These are phyloP conservation scores for Boletellus dicymbophilus DNA, from an alignment of 1,284 basidiomycete species.

Conservation along the genomic window DNA sequence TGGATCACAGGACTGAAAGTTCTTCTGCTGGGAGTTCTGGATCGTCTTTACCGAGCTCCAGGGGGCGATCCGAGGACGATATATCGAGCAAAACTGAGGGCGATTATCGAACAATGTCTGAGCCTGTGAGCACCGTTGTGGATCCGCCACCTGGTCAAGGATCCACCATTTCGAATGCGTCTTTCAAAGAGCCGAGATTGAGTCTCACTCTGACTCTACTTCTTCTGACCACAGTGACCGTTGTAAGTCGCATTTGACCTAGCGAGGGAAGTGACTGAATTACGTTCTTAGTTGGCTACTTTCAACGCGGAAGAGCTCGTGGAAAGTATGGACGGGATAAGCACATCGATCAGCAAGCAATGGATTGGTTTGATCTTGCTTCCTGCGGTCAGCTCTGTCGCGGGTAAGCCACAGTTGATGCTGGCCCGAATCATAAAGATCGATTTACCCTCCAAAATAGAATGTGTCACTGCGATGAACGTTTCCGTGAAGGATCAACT, in stretches of 20 bases:
- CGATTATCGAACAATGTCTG: constrained; percentile 8
- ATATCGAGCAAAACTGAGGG: constrained; percentile 6
- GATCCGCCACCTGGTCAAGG: constrained; percentile 19
- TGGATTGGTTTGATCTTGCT: constrained; percentile 88
- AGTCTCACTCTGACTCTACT: constrained; percentile 60
- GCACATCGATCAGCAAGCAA: constrained; percentile 62
- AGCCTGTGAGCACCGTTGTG: constrained; percentile 22
- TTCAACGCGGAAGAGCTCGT: constrained; percentile 90
- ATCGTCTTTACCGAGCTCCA: constrained; percentile 7
- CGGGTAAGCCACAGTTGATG: constrained; percentile 44
- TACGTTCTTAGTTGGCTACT: constrained; percentile 57
- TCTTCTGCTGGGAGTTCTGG: constrained; percentile 2
- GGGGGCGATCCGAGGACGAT: constrained; percentile 19
- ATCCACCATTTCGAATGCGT: constrained; percentile 19
- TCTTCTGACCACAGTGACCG: constrained; percentile 62
- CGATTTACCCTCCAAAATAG: constrained; percentile 35
- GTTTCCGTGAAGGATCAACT: constrained; percentile 86
- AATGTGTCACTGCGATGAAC: constrained; percentile 87
- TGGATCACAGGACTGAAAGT: neutral
- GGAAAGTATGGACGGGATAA: constrained; percentile 71
- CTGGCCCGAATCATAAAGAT: neutral
- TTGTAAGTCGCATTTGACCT: constrained; percentile 43
- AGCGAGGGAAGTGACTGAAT: constrained; percentile 8
- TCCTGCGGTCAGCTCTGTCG: constrained; percentile 86
- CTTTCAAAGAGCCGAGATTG: constrained; percentile 51